phyloP scores from a whole-genome alignment of 2,329 filamentous ascomycete genomes.

The Verticillium klebahnii region DNA sequence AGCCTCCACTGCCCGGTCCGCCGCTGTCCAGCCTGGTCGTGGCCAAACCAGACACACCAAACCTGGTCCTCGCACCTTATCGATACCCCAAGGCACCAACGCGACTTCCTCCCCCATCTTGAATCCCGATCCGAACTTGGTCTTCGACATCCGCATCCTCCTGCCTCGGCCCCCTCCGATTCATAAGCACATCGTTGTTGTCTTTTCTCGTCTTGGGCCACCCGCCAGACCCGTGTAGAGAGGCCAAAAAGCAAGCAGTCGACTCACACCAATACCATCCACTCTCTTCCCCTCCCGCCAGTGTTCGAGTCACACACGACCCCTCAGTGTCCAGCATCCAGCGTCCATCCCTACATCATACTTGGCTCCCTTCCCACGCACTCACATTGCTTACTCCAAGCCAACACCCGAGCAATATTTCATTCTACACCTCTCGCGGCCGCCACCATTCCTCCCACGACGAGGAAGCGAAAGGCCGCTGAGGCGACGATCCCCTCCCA shows the following conservation, averaged over 20 bases:
- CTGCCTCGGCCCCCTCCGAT: background rate
- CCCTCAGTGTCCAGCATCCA: too few species aligned
- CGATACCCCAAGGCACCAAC: background rate
- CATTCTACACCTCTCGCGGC: constrained; percentile 3
- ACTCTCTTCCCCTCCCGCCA: background rate
- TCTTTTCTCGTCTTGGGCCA: background rate
- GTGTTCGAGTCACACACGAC: background rate
- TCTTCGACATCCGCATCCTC: background rate
- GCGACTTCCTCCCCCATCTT: background rate
- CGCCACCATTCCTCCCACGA: constrained; percentile 56
- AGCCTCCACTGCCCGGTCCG: background rate
- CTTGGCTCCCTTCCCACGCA: background rate
- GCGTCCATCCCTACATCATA: too few species aligned
- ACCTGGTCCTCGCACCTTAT: background rate
- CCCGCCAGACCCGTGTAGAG: background rate
- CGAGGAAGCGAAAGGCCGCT: constrained; percentile 60
- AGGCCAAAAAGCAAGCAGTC: background rate
- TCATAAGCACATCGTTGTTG: background rate
- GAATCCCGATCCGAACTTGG: background rate
- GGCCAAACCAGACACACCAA: background rate
- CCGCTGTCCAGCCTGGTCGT: background rate
- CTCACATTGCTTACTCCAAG: background rate
- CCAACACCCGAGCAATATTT: background rate
- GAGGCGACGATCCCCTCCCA: constrained; percentile 55
- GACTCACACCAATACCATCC: background rate